phyloP scores from a whole-genome alignment of 805 yeast genomes.

The Sungouiozyma ichnusensis region DNA sequence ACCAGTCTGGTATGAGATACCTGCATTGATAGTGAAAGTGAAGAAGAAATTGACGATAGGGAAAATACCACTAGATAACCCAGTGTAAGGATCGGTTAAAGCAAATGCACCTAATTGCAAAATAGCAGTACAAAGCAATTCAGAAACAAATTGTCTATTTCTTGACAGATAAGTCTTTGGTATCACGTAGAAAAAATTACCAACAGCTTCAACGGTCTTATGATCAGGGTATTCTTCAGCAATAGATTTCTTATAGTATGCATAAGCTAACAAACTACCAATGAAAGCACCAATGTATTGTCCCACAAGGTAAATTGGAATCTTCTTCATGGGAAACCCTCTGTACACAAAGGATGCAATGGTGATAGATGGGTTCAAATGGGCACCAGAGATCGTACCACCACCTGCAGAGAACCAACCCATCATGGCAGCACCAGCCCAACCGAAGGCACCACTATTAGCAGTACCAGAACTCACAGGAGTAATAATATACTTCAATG shows the following conservation, averaged over 20 bases:
- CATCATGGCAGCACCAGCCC: constrained; percentile 45
- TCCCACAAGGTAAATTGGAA: constrained; percentile 34
- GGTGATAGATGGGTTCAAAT: constrained; percentile 44
- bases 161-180: constrained; percentile 32
- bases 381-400: constrained; percentile 42
- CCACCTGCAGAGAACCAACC: constrained; percentile 43
- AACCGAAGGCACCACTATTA: constrained; percentile 34
- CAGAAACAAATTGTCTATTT: constrained; percentile 37
- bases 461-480: constrained; percentile 30
- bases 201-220: constrained; percentile 20
- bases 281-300: constrained; percentile 40
- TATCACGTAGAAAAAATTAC: constrained; percentile 38
- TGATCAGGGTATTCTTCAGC: constrained; percentile 19
- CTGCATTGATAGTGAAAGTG: constrained; percentile 35
- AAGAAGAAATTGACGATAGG: constrained; percentile 37
- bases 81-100: constrained; percentile 40
- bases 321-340: constrained; percentile 40
- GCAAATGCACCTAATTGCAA: constrained; percentile 38
- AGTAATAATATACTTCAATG: constrained; percentile 5
- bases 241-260: constrained; percentile 32
- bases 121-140: constrained; percentile 35
- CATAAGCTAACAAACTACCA: constrained; percentile 39
- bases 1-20: constrained; percentile 41
- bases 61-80: constrained; percentile 35
- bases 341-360: constrained; percentile 37